Evolutionary conservation across 2,329 filamentous ascomycete genomes (phyloP), one percentile per base, ranked within the genome.

Genomic region (Claviceps monticola): DNA sequence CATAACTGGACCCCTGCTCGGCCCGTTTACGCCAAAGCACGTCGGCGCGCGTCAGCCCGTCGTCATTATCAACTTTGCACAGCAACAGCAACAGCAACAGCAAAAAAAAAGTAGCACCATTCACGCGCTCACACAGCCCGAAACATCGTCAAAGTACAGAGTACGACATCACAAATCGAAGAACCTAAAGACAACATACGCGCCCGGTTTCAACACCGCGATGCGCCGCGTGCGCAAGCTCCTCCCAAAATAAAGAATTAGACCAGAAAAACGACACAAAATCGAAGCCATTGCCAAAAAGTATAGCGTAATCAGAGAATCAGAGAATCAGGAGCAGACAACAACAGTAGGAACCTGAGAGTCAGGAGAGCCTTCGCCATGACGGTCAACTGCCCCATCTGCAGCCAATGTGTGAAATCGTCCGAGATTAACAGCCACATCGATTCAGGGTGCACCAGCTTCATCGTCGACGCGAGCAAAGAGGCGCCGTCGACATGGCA

Each of bases 341-440:
- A 23, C 4, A 26, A 43, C 2, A 43, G 17, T 1, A 29, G 2
- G 13, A 23, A 37, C 8, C n/a, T 2, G 5, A 5, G n/a, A 19
- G n/a, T 11, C n/a, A 4, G 2, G 6, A 29, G 46, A 8, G 16
- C 17, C 19, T 5, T 23, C 5, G 49, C 49, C 54, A 68, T 68
- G 66, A 61, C 66, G 62, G 86, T 94, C 59, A 78, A 80, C 60
- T 95, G 89, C 64, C 89, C 89, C 16, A 86, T 90, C 58, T 95
- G 89, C 72, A 75, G 79, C 62, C 84, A 85, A 60, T 72, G 75
- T 52, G 87, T 93, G 60, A 83, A 79, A 57, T 71, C 83, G 57
- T 71, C 72, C 62, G 79, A 84, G 58, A 97, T 97, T 73, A 97
- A 97, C 69, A 76, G 76, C 58, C 91, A 97, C 67, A 81, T 97